A percentile compares a stretch with the other conserved stretches of the same genome.
Conservation (phyloP, 23 red algal genomes). For the Agarophyton chilense region DNA sequence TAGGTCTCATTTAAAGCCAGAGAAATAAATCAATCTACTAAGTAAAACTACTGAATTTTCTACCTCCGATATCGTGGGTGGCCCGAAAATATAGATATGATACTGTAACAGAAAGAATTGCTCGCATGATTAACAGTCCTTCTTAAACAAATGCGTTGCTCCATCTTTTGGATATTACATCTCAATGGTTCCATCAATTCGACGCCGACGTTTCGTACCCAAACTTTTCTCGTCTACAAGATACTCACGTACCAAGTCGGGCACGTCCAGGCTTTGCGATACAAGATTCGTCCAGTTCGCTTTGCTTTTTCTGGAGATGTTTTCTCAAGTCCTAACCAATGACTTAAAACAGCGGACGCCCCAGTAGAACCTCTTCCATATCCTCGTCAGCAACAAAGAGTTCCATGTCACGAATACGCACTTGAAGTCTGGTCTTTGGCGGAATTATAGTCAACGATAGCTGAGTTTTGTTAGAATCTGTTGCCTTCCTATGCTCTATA, state of each 20-base stretch:
- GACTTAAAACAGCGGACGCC: slow-evolving; percentile 1
- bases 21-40: no score
- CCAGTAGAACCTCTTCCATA: slow-evolving; percentile 42
- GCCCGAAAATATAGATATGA: no score
- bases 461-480: background rate
- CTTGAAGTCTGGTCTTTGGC: background rate
- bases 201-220: slow-evolving; percentile 13
- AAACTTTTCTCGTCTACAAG: background rate
- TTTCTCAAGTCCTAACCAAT: slow-evolving; percentile 26
- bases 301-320: background rate
- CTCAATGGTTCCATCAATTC: background rate
- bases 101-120: no score
- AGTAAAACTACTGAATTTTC: no score
- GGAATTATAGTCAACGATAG: background rate
- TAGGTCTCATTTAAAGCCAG: no score
- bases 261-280: background rate
- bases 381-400: slow-evolving; percentile 17
- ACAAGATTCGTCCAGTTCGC: background rate
- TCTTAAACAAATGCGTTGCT: background rate
- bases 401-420: background rate
- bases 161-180: background rate
- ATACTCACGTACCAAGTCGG: background rate
- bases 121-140: no score
- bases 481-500: background rate
- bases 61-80: no score